Evolutionary conservation across 345 rosid species (phyloP).

Genomic region (Cardiospermum halicacabum): DNA sequence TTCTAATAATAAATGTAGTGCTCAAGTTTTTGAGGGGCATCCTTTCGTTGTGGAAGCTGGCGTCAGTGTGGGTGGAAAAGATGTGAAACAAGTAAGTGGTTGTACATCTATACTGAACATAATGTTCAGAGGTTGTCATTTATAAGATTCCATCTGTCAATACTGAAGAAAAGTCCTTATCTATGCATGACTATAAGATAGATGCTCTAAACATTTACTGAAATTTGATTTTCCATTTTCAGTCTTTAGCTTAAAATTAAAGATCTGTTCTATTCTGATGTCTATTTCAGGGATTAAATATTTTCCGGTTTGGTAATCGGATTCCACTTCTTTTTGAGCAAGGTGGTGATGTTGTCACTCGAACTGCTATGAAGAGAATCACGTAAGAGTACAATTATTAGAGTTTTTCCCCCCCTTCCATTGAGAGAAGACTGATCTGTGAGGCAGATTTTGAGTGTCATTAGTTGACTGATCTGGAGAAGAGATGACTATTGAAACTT

Average conservation of each 20-base stretch:
- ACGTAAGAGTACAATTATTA: constrained; percentile 39
- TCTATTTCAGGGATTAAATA: constrained; percentile 69
- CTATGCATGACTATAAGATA: not conserved
- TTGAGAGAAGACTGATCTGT: not conserved
- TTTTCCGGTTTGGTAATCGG: constrained; percentile 92
- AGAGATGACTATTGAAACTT: not conserved
- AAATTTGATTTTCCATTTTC: not conserved
- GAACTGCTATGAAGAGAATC: constrained; percentile 90
- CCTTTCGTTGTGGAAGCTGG: constrained; percentile 99
- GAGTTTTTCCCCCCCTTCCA: not conserved
- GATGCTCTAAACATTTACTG: not conserved
- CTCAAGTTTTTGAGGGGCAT: constrained; percentile 98
- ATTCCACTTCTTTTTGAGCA: constrained; percentile 97
- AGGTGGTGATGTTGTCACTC: constrained; percentile 97
- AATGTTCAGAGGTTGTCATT: not conserved
- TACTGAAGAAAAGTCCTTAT: not conserved
- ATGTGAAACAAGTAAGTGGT: constrained; percentile 75
- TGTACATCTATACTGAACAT: not conserved
- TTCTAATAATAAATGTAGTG: constrained; percentile 46
- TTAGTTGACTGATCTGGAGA: not conserved
- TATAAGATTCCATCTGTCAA: not conserved
- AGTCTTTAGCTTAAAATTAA: not conserved
- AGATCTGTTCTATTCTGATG: not conserved
- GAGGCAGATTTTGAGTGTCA: not conserved
- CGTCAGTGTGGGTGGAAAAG: constrained; percentile 91